Percentiles rank a stretch among this genome's conserved stretches.
Evolutionary conservation across 768 basidiomycete genomes (phyloP).

Genomic region (Bullera alba): DNA sequence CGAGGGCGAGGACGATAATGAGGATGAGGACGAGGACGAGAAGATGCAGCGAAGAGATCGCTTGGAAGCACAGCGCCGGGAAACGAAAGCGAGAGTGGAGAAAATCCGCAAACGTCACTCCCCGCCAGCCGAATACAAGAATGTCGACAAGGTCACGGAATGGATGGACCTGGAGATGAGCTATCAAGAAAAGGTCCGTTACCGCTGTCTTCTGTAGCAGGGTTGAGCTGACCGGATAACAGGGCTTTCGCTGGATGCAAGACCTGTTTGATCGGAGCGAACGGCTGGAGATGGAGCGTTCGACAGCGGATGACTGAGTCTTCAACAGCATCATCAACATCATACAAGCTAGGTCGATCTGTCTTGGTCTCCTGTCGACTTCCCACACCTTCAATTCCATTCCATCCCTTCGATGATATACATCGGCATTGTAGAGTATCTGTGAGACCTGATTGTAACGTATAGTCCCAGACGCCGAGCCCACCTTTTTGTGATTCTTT

Average conservation of each 20-base stretch:
- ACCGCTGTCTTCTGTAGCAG: not conserved
- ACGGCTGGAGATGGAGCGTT: slow-evolving; percentile 24
- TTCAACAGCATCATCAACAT: too few species aligned
- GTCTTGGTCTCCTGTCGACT: too few species aligned
- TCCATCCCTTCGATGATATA: too few species aligned
- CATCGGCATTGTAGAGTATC: too few species aligned
- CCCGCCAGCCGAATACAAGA: slow-evolving; percentile 10
- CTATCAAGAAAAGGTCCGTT: slow-evolving; percentile 26
- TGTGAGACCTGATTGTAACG: too few species aligned
- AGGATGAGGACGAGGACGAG: slow-evolving; percentile 10
- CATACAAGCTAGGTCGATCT: too few species aligned
- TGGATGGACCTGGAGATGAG: slow-evolving; percentile 37
- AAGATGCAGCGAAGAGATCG: slow-evolving; percentile 1
- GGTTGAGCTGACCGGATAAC: not conserved
- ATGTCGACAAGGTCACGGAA: slow-evolving; percentile 34
- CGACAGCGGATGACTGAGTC: slow-evolving; percentile 11
- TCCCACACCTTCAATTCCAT: too few species aligned
- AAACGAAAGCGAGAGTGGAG: slow-evolving; percentile 11
- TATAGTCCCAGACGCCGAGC: too few species aligned
- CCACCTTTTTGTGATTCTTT: too few species aligned
- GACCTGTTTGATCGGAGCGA: slow-evolving; percentile 12
- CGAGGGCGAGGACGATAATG: not conserved
- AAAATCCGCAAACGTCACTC: slow-evolving; percentile 3
- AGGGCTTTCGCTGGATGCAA: slow-evolving; percentile 31
- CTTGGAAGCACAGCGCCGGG: not conserved